Base-by-base conservation (phyloP, 768 basidiomycete genomes). In the Suillus tomentosus region DNA sequence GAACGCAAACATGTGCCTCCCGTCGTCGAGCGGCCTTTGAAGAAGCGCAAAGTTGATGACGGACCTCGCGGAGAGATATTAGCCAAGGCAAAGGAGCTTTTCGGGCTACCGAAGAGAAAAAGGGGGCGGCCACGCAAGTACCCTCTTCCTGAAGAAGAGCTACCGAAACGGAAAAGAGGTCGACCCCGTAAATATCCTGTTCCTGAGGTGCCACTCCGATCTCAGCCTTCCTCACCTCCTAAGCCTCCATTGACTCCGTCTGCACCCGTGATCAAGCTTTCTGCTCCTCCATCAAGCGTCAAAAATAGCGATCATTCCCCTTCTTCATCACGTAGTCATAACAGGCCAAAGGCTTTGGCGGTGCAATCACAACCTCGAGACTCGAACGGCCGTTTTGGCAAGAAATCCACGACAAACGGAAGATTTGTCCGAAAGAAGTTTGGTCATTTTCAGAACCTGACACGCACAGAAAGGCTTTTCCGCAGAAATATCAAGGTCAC, bases 311-410 rank as follows among this genome's bases (percentile, higher is more conserved):
- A 65, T 48, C 53, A 43, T 3, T 76, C 67, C 24, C 67, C 74
- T 24, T 73, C 69, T 24, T 75, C 73, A 17, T 62, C 67, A 27
- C 71, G 69, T 56, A 55, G 67, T 47, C 64, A 67, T 48, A 64
- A 72, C 39, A 80, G 76, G 62, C 78, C 81, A 37, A 79, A 82
- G 68, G 80, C 81, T 3, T 73, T 81, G 17, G 80, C 81, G 7
- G 74, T 80, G 40, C 79, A 83, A 48, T 72, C 75, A 13, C 89
- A 90, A 69, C 89, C 89, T 2, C 81, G 89, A 63, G 83, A 85
- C 60, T 76, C 75, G 19, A 89, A 90, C 66, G 89, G 89, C 50
- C 80, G 87, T 19, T 90, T 91, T 67, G 87, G 87, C 42, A 87
- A 84, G 77, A 89, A 89, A 72, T 79, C 77, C 42, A 77, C 76